Evolutionary conservation across 208 protist species (phyloP).

Genomic region (Novymonas esmeraldas): DNA sequence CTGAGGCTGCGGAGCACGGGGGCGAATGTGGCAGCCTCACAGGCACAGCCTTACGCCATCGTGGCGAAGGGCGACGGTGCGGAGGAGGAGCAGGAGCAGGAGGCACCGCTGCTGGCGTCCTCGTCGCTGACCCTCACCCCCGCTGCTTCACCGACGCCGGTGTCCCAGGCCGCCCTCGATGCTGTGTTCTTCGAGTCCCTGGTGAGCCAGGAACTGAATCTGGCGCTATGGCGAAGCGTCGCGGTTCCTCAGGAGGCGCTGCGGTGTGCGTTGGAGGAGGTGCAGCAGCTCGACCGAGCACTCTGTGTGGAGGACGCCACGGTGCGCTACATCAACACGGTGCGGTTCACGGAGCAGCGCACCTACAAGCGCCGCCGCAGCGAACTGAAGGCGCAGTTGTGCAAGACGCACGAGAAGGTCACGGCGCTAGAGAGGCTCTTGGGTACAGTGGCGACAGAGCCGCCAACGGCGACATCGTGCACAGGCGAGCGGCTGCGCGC

Average conservation of each 20-base stretch:
- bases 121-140: constrained; percentile 11
- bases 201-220: constrained; percentile 34
- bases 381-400: constrained; percentile 22
- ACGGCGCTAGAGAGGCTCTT: constrained; percentile 42
- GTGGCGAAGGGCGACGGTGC: background rate
- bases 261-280: constrained; percentile 17
- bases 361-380: constrained; percentile 30
- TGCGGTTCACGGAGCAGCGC: constrained; percentile 43
- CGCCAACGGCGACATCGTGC: background rate
- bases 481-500: background rate
- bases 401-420: constrained; percentile 36
- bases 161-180: constrained; percentile 23
- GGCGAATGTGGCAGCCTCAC: background rate
- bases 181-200: constrained; percentile 45
- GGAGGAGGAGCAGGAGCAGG: background rate
- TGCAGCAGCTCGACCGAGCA: constrained; percentile 22
- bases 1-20: background rate
- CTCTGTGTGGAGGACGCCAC: constrained; percentile 14
- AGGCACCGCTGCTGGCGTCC: constrained; percentile 11
- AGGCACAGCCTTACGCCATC: background rate
- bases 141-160: constrained; percentile 4
- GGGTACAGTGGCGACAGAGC: background rate
- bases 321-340: constrained; percentile 34
- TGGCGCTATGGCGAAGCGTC: constrained; percentile 12
- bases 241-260: constrained; percentile 19